A percentile compares a stretch with the other conserved stretches of the same genome.
Conservation (phyloP, 768 basidiomycete genomes). For the Leccinum imitatum region DNA sequence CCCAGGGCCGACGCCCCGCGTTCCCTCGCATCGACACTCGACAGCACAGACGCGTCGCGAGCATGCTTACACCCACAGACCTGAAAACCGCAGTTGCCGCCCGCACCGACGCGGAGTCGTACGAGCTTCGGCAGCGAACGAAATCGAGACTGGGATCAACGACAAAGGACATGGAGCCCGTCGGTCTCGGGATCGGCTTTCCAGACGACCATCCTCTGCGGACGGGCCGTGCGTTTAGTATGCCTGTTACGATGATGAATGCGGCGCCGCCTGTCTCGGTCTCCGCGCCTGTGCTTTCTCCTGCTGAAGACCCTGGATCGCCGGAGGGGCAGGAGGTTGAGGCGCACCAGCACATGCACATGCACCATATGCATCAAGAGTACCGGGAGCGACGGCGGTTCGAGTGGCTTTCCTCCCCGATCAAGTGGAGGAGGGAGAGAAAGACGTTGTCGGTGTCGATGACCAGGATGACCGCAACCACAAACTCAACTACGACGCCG, state of each 20-base stretch:
- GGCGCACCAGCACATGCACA: background rate
- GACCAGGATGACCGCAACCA: too few species aligned
- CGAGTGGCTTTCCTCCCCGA: conserved; percentile 9
- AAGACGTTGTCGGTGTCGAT: too few species aligned
- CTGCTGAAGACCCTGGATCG: background rate
- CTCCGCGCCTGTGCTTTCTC: background rate
- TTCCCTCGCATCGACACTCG: conserved; percentile 26
- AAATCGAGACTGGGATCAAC: too few species aligned
- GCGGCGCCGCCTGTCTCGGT: too few species aligned
- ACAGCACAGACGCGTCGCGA: conserved; percentile 26
- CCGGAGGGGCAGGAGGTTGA: background rate
- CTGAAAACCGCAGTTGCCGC: background rate
- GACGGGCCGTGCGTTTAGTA: conserved; percentile 15
- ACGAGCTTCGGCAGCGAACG: too few species aligned
- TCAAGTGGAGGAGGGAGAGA: background rate
- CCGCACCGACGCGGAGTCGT: background rate
- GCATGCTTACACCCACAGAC: conserved; percentile 22
- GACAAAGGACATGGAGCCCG: background rate
- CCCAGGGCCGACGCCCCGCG: conserved; percentile 9
- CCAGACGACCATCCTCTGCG: conserved; percentile 24
- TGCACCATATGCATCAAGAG: background rate
- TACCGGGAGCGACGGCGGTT: background rate
- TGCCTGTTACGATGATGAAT: conserved; percentile 12
- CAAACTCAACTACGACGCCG: too few species aligned
- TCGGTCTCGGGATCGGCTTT: conserved; percentile 30